These are phyloP conservation scores for Delonix regia DNA, from an alignment of 306 rosid species.

Conservation along the genomic window DNA sequence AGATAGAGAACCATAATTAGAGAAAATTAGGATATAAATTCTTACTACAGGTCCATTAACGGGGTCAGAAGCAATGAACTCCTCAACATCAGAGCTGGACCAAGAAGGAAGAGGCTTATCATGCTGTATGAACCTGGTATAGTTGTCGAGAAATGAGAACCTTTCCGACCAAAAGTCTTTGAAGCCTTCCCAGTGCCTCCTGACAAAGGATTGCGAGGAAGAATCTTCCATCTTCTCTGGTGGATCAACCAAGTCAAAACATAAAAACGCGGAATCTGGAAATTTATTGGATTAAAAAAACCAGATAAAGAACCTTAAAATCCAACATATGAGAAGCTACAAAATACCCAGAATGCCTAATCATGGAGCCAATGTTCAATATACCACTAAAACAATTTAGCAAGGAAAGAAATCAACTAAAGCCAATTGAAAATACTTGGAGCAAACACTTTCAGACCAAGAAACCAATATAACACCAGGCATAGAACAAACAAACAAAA, in stretches of 20 bases:
- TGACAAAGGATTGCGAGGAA: conserved; percentile 45
- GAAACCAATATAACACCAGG: neutral
- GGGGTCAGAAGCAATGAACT: conserved; percentile 61
- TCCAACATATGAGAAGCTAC: neutral
- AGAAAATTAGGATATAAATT: neutral
- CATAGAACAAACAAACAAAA: neutral
- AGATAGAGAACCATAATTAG: neutral
- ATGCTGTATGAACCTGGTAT: conserved; percentile 47
- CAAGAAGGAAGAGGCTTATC: conserved; percentile 56
- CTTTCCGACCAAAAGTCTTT: conserved; percentile 61
- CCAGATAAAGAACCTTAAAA: neutral
- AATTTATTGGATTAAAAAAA: neutral
- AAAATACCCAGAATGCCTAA: neutral
- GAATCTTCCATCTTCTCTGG: conserved; percentile 41
- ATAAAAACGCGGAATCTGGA: neutral
- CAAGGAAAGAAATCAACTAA: neutral
- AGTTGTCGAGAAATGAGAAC: conserved; percentile 54
- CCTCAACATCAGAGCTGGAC: conserved; percentile 60
- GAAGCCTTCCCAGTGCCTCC: conserved; percentile 49
- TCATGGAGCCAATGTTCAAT: neutral
- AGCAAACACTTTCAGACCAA: neutral
- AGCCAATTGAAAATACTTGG: neutral
- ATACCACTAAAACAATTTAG: neutral
- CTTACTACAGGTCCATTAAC: conserved; percentile 61
- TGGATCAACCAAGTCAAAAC: neutral